Percentiles rank a stretch among this genome's conserved stretches.
phyloP scores from a whole-genome alignment of 2,329 filamentous ascomycete species.

The Tympanopsis confertula region DNA sequence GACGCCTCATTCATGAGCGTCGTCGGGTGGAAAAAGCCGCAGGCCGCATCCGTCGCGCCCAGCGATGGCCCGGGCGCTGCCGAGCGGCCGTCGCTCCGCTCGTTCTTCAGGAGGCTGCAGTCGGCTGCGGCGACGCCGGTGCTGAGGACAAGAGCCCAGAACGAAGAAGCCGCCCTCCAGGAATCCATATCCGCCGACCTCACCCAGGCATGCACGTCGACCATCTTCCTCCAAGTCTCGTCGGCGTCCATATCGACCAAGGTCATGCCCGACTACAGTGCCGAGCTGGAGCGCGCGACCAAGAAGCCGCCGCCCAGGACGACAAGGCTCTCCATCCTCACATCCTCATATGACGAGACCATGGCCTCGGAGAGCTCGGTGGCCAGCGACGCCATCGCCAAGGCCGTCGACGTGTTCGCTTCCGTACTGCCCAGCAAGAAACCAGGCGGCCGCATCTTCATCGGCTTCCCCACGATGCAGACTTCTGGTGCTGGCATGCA shows the following conservation, averaged over 20 bases:
- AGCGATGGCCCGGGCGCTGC: conserved; percentile 33
- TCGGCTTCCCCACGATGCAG: conserved; percentile 94
- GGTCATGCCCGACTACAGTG: conserved; percentile 60
- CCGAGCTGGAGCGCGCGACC: conserved; percentile 85
- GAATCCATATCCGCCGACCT: conserved; percentile 59
- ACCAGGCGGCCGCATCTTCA: conserved; percentile 76
- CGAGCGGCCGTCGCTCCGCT: conserved; percentile 54
- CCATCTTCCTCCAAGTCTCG: conserved; percentile 80
- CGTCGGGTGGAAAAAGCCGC: conserved; percentile 68
- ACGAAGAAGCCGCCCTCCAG: conserved; percentile 51
- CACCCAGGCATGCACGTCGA: conserved; percentile 57
- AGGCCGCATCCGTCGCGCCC: conserved; percentile 32
- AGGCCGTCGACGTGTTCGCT: conserved; percentile 69
- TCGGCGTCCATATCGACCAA: conserved; percentile 72
- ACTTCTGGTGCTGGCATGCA: conserved; percentile 90
- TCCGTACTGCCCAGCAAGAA: conserved; percentile 82
- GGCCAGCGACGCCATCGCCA: conserved; percentile 31
- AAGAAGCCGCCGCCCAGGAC: conserved; percentile 90
- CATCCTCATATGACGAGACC: conserved; percentile 78
- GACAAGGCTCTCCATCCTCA: conserved; percentile 77
- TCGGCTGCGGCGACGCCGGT: conserved; percentile 36
- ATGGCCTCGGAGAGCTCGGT: conserved; percentile 50
- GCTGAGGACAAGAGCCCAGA: conserved; percentile 41
- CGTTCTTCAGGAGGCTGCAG: conserved; percentile 72
- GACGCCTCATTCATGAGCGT: conserved; percentile 82